These are phyloP conservation scores for Mycena indigotica DNA, from an alignment of 768 basidiomycete genomes.

Conservation along the genomic window DNA sequence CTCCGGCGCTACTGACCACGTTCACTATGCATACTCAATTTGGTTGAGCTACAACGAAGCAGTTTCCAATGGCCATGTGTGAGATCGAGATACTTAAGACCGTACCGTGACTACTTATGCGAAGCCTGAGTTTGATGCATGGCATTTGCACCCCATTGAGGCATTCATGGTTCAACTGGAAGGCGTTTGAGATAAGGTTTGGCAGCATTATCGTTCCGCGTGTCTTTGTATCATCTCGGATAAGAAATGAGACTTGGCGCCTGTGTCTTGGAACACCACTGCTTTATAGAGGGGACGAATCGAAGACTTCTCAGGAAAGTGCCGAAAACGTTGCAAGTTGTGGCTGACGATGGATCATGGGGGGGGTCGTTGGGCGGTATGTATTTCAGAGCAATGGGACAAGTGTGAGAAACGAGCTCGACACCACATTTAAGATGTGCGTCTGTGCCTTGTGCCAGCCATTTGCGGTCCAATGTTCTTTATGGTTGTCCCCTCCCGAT, in stretches of 20 bases:
- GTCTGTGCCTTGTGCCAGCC: too few relatives aligned
- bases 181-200: not conserved
- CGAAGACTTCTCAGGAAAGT: slow-evolving; percentile 9
- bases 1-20: too few relatives aligned
- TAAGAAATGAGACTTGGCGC: not conserved
- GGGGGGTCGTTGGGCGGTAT: too few relatives aligned
- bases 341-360: not conserved
- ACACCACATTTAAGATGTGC: too few relatives aligned
- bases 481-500: too few relatives aligned
- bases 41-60: not conserved
- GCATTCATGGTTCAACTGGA: not conserved
- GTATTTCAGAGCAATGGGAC: too few relatives aligned
- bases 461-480: too few relatives aligned
- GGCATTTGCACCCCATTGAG: not conserved
- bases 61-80: not conserved
- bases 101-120: not conserved
- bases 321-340: slow-evolving; percentile 1
- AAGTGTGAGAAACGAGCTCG: too few relatives aligned
- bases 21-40: not conserved
- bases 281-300: not conserved
- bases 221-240: not conserved
- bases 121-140: not conserved
- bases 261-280: not conserved
- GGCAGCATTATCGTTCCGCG: not conserved
- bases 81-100: not conserved